Percentiles rank a stretch among this genome's conserved stretches.
Conservation (phyloP, 345 rosid genomes). For the Euphorbia lathyris region DNA sequence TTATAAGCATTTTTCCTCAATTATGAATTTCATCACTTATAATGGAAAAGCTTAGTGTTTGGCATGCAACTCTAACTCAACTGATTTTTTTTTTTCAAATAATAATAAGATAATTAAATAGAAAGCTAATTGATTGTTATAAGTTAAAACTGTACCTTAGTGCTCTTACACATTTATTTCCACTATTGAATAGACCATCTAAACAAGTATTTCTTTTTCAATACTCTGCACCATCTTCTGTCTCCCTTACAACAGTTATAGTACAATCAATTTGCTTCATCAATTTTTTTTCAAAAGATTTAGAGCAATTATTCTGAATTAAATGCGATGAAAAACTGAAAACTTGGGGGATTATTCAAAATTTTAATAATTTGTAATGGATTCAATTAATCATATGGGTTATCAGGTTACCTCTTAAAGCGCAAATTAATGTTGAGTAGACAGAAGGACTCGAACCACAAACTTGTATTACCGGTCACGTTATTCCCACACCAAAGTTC, state of each 20-base stretch:
- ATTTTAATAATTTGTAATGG: too few species aligned
- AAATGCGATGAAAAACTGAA: too few species aligned
- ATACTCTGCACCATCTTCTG: not conserved
- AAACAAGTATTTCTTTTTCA: not conserved
- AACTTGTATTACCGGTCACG: too few species aligned
- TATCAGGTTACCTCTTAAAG: too few species aligned
- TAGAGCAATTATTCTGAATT: too few species aligned
- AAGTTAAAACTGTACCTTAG: conserved; percentile 9
- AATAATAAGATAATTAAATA: too few species aligned
- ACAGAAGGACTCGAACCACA: too few species aligned
- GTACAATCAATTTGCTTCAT: not conserved
- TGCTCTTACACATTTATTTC: conserved; percentile 2
- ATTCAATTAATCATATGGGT: too few species aligned
- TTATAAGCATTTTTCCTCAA: conserved; percentile 8
- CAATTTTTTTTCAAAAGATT: too few species aligned
- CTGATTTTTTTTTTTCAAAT: not conserved
- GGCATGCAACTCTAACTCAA: conserved; percentile 16
- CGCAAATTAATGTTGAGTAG: too few species aligned
- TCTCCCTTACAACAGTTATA: not conserved
- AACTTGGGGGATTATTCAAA: too few species aligned
- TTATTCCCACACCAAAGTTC: too few species aligned
- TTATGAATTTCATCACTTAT: not conserved
- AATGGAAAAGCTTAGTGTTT: conserved; percentile 13
- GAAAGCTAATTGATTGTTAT: not conserved
- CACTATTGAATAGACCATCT: conserved; percentile 12